phyloP scores from a whole-genome alignment of 192 early-diverging fungal genomes.

The Phycomyces blakesleeanus region DNA sequence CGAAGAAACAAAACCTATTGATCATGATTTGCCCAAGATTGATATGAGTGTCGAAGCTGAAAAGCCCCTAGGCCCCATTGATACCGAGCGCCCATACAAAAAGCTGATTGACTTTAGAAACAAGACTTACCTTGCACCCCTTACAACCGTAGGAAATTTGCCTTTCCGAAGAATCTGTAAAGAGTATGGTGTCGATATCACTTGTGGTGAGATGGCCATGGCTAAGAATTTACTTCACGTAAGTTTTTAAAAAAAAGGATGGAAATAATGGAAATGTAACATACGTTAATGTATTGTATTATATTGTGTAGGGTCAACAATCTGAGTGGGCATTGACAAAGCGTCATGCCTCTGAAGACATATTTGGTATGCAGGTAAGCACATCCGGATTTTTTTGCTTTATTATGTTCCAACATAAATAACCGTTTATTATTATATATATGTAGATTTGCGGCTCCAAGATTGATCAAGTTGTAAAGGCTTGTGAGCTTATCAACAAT shows the following conservation, averaged over 20 bases:
- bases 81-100: constrained; percentile 44
- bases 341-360: constrained; percentile 80
- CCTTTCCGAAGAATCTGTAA: constrained; percentile 96
- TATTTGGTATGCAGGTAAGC: constrained; percentile 84
- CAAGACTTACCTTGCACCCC: constrained; percentile 90
- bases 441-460: constrained; percentile 67
- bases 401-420: background rate
- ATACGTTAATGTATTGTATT: no score
- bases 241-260: background rate
- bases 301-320: constrained; percentile 48
- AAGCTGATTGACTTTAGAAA: constrained; percentile 71
- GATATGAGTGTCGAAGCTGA: constrained; percentile 20
- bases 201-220: constrained; percentile 94
- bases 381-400: background rate
- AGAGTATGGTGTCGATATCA: constrained; percentile 90
- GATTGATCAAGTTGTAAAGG: constrained; percentile 51
- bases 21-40: constrained; percentile 18
- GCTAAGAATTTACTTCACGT: constrained; percentile 56
- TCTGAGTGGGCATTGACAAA: constrained; percentile 80
- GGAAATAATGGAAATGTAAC: no score
- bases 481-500: constrained; percentile 65
- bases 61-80: constrained; percentile 39
- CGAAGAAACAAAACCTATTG: background rate
- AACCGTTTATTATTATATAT: no score
- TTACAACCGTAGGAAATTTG: constrained; percentile 97